Base-by-base conservation (phyloP, 2,329 filamentous ascomycete genomes). In the Phialophora expanda region DNA sequence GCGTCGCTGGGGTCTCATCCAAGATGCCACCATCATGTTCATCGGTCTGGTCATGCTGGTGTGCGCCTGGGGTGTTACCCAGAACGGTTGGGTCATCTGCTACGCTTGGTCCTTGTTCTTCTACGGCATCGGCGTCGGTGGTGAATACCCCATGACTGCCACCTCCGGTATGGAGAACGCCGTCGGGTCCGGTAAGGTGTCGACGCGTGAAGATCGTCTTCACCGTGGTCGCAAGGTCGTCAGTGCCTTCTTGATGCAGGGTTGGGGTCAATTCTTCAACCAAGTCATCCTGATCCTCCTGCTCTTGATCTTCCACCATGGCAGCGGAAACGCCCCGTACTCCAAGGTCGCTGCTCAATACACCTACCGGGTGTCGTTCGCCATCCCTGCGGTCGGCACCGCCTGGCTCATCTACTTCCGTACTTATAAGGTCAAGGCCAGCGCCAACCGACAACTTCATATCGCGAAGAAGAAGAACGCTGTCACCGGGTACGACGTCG, bases 201-300 rank as follows among this genome's bases (percentile, higher is more conserved):
- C 94, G 6, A 97, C 93, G 65, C 90, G 89, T 69, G 92, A 97
- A 61, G 94, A 98, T 77, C 92, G 94, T 76, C 88, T 98, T 61
- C 94, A 98, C 82, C 92, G 94, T 80, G 94, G 94, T 70, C 91
- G 94, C 75, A 96, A 96, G 79, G 94, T 97, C 76, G 97, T 93
- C 71, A 92, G 90, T 78, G 93, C 94, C 65, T 98, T 98, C 83
- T 80, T 98, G 80, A 97, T 98, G 94, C 94, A 98, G 80, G 94
- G 94, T 62, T 98, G 94, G 94, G 94, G 94, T 71, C 94, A 98
- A 79, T 91, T 97, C 77, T 84, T 91, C 83, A 98, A 98, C 86
- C 94, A 97, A 80, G 89, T 90, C 73, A 80, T 96, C 64, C 86
- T 98, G 69, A 97, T 98, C 74, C 77, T 97, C 61, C 83, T 96